Base-by-base conservation (phyloP, 2,329 filamentous ascomycete species). In the Corynespora cassiicola region DNA sequence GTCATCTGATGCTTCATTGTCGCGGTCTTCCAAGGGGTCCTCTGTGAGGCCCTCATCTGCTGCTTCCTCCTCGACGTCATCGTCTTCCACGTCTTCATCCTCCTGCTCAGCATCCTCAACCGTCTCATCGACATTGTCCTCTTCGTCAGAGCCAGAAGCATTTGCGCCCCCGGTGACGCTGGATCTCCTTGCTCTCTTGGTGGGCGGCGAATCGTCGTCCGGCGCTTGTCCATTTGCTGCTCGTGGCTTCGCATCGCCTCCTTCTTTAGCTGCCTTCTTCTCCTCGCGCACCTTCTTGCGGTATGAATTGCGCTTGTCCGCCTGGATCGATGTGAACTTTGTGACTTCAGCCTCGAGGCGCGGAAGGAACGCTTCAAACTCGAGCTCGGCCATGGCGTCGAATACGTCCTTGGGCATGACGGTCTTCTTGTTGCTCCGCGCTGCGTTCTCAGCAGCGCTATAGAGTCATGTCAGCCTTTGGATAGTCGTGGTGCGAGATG, bases 391-490 rank as follows among this genome's bases (percentile, higher is more conserved):
- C 30, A 94, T 76, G 0, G 87, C 88, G 32, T 84, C 82, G 59
- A 91, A 84, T 25, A 94, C 86, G 61, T 92, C 87, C 25, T 79
- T 77, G 0, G 87, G 86, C 56, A 82, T 79, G 54, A 94, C 86
- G 0, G 87, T 92, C 73, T 91, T 91, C 64, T 90, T 87, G 63
- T 80, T 80, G n/a, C 78, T 77, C 31, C 71, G 71, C 35, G 77
- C 67, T 6, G 88, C 88, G 56, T 84, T 77, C 54, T 89, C 85
- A 55, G 89, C 90, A 28, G 88, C 86, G 46, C 87, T 91, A 47
- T 43, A n/a, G 30, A 7, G 2, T 19, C 8, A 7, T 23, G n/a
- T 26, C 40, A 22, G 26, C 17, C 3, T 35, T 36, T 10, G 30
- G 15, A 32, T 24, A 26, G 34, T 17, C 9, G 17, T 32, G 19